phyloP scores from a whole-genome alignment of 2,329 filamentous ascomycete genomes.

The Pyrenophora graminea region DNA sequence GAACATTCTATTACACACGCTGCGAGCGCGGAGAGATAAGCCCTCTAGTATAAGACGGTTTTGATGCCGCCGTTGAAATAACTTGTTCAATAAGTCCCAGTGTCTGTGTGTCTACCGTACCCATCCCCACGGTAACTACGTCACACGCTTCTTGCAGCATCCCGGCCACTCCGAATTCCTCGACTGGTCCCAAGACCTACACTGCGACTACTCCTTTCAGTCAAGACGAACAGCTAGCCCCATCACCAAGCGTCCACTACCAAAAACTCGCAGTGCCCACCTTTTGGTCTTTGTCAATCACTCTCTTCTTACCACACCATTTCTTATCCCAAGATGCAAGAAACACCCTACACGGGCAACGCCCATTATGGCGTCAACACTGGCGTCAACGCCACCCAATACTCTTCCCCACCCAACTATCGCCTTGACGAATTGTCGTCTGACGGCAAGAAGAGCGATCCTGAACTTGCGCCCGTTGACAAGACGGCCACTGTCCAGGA shows the following conservation, averaged over 20 bases:
- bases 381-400: constrained; percentile 4
- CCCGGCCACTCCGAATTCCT: too few relatives aligned
- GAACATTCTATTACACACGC: constrained; percentile 26
- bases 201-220: constrained; percentile 24
- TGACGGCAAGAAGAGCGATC: constrained; percentile 42
- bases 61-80: background rate
- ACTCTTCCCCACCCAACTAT: constrained; percentile 27
- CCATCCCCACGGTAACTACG: constrained; percentile 6
- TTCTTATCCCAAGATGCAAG: constrained; percentile 23
- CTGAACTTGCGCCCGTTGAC: constrained; percentile 37
- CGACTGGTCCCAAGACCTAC: constrained; percentile 24
- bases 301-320: background rate
- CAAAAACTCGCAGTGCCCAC: constrained; percentile 20
- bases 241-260: constrained; percentile 10
- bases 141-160: constrained; percentile 1
- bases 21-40: constrained; percentile 24
- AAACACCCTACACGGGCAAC: constrained; percentile 18
- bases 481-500: constrained; percentile 41
- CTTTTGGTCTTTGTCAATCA: constrained; percentile 4
- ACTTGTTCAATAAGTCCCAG: background rate
- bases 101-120: background rate
- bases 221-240: constrained; percentile 15
- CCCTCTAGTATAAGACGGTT: constrained; percentile 16
- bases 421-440: constrained; percentile 29
- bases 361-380: constrained; percentile 2